Evolutionary conservation across 2,329 filamentous ascomycete species (phyloP), one percentile per base, ranked within the genome.

Genomic region (Fonsecaea multimorphosa): DNA sequence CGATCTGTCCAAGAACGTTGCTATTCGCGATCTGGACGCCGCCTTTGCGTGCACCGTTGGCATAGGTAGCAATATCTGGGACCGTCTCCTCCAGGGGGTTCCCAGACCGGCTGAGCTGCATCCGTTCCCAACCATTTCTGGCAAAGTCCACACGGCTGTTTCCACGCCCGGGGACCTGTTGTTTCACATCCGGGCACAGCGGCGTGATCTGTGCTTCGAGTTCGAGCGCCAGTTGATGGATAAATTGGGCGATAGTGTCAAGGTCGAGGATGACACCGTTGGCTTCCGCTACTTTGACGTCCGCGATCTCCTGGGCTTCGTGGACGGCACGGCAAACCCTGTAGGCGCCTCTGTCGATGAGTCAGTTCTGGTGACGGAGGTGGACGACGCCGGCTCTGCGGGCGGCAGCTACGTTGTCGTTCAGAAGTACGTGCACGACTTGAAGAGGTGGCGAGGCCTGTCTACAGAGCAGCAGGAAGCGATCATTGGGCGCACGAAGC

Each of bases 261-360:
- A 70, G 0, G 78, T 86, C 0, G 77, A 81, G 1, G 85, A 87
- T 58, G 81, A 82, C 61, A 87, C 85, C 0, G 76, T 79, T 0
- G 85, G 85, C 0, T 87, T 87, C 73, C 82, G 85, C 2, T 87
- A 87, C 73, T 87, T 87, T 65, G 85, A 87, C 67, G 79, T 82
- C 0, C 83, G 85, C 0, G 85, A 87, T 66, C 79, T 87, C 0
- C 79, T 87, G 0, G 85, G 85, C 0, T 87, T 87, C 59, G 84
- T 87, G 2, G 85, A 87, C 64, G 85, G 85, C 16, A 87, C 85
- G 0, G 85, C 85, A 1, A 87, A 87, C 68, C 85, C 85, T 0
- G 78, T 82, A 0, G 84, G 84, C 0, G 71, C 76, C 0, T 79
- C 76, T 0, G 78, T 85, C 0, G 71, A 75, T 0, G 75, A 76